Evolutionary conservation across 768 basidiomycete genomes (phyloP).

Genomic region (Naganishia vishniacii): DNA sequence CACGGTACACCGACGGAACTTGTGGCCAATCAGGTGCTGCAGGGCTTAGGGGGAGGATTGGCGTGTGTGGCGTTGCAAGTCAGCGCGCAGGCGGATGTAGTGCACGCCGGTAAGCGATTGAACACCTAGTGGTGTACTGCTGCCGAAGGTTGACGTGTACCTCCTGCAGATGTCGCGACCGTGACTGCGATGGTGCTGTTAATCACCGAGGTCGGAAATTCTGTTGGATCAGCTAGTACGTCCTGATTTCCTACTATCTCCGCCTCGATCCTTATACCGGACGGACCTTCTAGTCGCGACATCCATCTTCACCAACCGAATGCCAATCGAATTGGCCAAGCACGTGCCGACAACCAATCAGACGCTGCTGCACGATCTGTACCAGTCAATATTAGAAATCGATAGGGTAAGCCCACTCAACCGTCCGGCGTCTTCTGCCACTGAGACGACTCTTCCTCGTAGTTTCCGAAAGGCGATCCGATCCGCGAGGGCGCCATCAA

Average conservation of each 20-base stretch:
- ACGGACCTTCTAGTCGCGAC: conserved; percentile 53
- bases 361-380: conserved; percentile 28
- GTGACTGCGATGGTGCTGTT: conserved; percentile 65
- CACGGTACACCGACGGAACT: conserved; percentile 49
- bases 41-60: conserved; percentile 69
- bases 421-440: background rate
- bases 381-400: conserved; percentile 19
- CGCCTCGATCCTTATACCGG: too few species aligned
- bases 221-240: conserved; percentile 63
- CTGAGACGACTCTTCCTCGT: conserved; percentile 35
- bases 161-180: conserved; percentile 57
- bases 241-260: background rate
- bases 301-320: conserved; percentile 61
- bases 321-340: conserved; percentile 60
- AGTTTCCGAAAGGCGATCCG: conserved; percentile 53
- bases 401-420: background rate
- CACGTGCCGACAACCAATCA: conserved; percentile 54
- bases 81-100: conserved; percentile 62
- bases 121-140: too few species aligned
- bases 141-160: too few species aligned
- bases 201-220: conserved; percentile 64
- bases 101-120: conserved; percentile 48
- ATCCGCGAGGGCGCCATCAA: conserved; percentile 61
- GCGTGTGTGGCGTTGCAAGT: conserved; percentile 59
- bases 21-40: conserved; percentile 64